Evolutionary conservation across 108 stramenopile species (phyloP), one percentile per base, ranked within the genome.

Genomic region (Schizochytrium sp.): DNA sequence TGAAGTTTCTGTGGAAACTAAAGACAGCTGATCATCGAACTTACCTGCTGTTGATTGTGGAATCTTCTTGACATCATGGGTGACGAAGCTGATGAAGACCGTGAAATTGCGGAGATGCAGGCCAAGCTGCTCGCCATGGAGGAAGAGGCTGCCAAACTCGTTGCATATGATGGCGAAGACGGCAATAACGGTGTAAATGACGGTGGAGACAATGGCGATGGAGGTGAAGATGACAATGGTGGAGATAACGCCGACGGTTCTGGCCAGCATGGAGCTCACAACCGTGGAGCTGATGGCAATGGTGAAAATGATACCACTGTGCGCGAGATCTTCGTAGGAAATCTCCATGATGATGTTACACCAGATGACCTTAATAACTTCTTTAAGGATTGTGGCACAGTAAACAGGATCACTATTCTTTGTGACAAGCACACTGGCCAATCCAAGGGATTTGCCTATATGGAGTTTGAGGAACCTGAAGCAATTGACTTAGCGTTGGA

Each of bases 381-480:
- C 91, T 99, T 99, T 93, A 94, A 96, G 90, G 94, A 94, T 0
- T 99, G 98, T 90, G 98, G 98, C 12, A 96, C 95, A 10, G 96
- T 99, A 50, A 97, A 98, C 88, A 94, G 98, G n/a, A 97, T 99
- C 3, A 99, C 98, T 42, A 99, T 99, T 90, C 96, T 97, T 40
- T 98, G 98, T 90, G 97, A 99, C 93, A 97, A 98, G 91, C 95
- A 93, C 87, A 95, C 98, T 1, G 98, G 98, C 2, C 95, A 93
- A 61, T 96, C 97, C 12, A 98, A 98, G 90, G 96, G 94, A 17
- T 94, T 90, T 64, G 94, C 94, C 57, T 94, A 94, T 91, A 89
- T 94, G 17, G 93, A 94, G 91, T 94, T 94, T 64, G 72, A 87
- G 57, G 92, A 92, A 28, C 96, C 96, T 76, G 95, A 94, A 56